These are phyloP conservation scores for Ophiorrhiza pumila DNA, from an alignment of 257 asterid genomes.

Conservation along the genomic window DNA sequence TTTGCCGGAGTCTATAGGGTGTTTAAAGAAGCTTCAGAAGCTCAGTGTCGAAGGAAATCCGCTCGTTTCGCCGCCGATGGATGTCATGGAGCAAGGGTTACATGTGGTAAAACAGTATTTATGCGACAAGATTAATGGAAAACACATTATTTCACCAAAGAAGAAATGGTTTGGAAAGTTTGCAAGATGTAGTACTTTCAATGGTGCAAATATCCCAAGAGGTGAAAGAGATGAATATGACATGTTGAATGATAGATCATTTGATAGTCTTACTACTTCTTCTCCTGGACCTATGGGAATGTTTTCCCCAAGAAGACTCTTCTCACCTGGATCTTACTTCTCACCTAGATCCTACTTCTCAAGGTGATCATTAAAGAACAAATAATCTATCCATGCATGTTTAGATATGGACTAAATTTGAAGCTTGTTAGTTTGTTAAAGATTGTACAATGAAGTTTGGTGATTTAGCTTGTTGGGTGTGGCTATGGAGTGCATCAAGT, in stretches of 20 bases:
- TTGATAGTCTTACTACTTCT: constrained; percentile 59
- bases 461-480: too few species aligned
- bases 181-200: constrained; percentile 64
- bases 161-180: constrained; percentile 76
- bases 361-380: constrained; percentile 23
- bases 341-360: constrained; percentile 56
- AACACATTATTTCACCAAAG: constrained; percentile 28
- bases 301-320: constrained; percentile 64
- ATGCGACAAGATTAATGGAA: constrained; percentile 62
- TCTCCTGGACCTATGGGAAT: constrained; percentile 65
- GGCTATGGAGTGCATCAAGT: too few species aligned
- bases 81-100: constrained; percentile 64
- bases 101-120: constrained; percentile 50
- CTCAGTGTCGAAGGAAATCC: constrained; percentile 77
- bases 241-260: constrained; percentile 18
- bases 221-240: constrained; percentile 33
- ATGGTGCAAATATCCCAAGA: constrained; percentile 34
- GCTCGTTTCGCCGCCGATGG: constrained; percentile 61
- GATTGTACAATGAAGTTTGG: too few species aligned
- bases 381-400: background rate
- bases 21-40: constrained; percentile 71
- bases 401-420: background rate
- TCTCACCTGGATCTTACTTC: constrained; percentile 57
- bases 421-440: background rate
- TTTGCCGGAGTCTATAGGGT: constrained; percentile 73